Evolutionary conservation across 2,329 filamentous ascomycete species (phyloP), one percentile per base, ranked within the genome.

Genomic region (Ophiostoma fasciatum): DNA sequence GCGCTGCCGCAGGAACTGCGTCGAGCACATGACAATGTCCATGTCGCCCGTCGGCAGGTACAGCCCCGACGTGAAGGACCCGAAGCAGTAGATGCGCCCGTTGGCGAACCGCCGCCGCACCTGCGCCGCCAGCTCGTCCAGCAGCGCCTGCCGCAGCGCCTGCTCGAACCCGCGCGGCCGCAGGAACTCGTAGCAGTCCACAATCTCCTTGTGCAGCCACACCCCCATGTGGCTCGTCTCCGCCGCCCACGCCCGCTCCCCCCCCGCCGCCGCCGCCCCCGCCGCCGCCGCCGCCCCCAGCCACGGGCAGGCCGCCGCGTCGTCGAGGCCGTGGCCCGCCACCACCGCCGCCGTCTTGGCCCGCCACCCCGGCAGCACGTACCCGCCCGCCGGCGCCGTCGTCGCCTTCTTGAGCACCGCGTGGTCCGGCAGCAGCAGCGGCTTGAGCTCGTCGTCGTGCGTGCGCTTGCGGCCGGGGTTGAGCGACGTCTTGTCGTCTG

Each of bases 21-120:
- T 48, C 1, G 70, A 74, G 34, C 87, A 71, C 35, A 90, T 69
- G 3, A 94, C 90, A 32, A 98, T 64, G 52, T 98, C 90, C 76
- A 98, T 93, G 52, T 98, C 90, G 13, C 82, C 84, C 1, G 81
- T 74, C 1, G 71, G 71, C 3, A 75, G 59, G 46, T 74, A 75
- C 7, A 84, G 62, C 0, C 82, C 84, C 4, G 84, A 84, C 46
- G 84, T 87, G 56, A 87, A 98, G 0, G 90, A 96, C n/a, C 90
- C 90, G 53, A 98, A 98, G 9, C 78, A 67, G 23, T 70, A 63
- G 7, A 94, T 62, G 33, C 77, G 65, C 10, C 76, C 73, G 31
- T 73, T 70, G 11, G 62, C 57, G 47, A 74, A 78, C 33, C 62
- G 61, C 12, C 54, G 62, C 40, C 63, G 64, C 49, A 92, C 66